phyloP scores from a whole-genome alignment of 805 yeast species.

The Yamadazyma laniorum region DNA sequence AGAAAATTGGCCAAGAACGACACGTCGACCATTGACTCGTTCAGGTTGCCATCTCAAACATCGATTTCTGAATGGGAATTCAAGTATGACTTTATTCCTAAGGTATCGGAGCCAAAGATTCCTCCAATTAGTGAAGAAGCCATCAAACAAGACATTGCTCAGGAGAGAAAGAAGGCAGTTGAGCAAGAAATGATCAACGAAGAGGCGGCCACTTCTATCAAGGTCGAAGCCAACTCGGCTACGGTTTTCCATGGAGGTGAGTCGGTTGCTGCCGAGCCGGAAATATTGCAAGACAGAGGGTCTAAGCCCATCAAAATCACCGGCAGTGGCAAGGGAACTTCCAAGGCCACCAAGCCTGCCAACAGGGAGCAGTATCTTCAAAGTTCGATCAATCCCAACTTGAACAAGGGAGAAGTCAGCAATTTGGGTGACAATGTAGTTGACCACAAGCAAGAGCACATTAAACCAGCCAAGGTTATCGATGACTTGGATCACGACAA shows the following conservation, averaged over 20 bases:
- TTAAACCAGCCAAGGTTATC: conserved; percentile 31
- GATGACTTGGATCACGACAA: conserved; percentile 41
- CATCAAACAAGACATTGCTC: conserved; percentile 48
- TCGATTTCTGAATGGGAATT: conserved; percentile 51
- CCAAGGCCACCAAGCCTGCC: conserved; percentile 27
- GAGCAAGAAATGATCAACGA: conserved; percentile 36
- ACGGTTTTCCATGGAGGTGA: conserved; percentile 44
- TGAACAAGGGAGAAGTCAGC: conserved; percentile 35
- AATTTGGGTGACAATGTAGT: conserved; percentile 35
- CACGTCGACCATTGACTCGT: conserved; percentile 56
- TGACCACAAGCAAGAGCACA: conserved; percentile 33
- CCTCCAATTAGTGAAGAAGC: conserved; percentile 49
- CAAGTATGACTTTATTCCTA: conserved; percentile 46
- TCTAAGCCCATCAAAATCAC: conserved; percentile 35
- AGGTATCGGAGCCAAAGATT: conserved; percentile 38
- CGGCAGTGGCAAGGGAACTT: conserved; percentile 11
- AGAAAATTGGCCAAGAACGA: conserved; percentile 50
- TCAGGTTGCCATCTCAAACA: conserved; percentile 47
- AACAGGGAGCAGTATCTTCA: conserved; percentile 42
- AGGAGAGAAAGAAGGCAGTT: conserved; percentile 35
- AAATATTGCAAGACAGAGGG: conserved; percentile 37
- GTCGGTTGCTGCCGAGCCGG: conserved; percentile 36
- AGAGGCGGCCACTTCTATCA: conserved; percentile 34
- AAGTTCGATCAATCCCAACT: conserved; percentile 39
- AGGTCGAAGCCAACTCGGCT: conserved; percentile 45